Evolutionary conservation across 371 early-diverging fungal species (phyloP).

Genomic region (Mortierella sp.): DNA sequence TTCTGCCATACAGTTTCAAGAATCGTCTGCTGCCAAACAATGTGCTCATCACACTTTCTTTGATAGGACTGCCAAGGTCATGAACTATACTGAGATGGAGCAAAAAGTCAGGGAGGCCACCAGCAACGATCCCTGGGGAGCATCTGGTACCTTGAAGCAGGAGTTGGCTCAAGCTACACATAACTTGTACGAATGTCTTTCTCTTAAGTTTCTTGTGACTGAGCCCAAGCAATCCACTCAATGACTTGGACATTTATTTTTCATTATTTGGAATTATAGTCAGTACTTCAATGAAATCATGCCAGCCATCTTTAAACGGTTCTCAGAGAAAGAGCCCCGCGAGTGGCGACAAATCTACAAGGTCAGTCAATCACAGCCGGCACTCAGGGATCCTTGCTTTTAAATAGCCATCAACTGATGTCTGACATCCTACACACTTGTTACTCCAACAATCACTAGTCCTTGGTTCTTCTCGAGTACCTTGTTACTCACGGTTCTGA

Average conservation of each 20-base stretch:
- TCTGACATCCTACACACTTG: neutral
- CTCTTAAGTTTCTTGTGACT: neutral
- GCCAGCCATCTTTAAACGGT: constrained; percentile 88
- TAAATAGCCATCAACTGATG: neutral
- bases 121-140: constrained; percentile 92
- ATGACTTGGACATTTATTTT: neutral
- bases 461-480: constrained; percentile 92
- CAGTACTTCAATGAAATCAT: constrained; percentile 94
- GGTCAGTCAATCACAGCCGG: constrained; percentile 49
- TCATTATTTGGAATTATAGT: constrained; percentile 58
- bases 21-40: neutral
- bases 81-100: constrained; percentile 91
- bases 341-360: constrained; percentile 97
- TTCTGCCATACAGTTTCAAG: neutral
- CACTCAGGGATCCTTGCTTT: neutral
- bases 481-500: constrained; percentile 96
- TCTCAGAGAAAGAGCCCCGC: constrained; percentile 85
- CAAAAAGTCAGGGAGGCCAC: constrained; percentile 91
- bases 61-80: constrained; percentile 62
- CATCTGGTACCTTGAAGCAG: constrained; percentile 90
- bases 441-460: constrained; percentile 61
- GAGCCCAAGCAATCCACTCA: neutral
- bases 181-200: constrained; percentile 70
- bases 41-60: neutral
- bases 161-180: constrained; percentile 90